Evolutionary conservation across 495 filamentous ascomycete species (phyloP).

Genomic region (Astrocystis sublimbata): DNA sequence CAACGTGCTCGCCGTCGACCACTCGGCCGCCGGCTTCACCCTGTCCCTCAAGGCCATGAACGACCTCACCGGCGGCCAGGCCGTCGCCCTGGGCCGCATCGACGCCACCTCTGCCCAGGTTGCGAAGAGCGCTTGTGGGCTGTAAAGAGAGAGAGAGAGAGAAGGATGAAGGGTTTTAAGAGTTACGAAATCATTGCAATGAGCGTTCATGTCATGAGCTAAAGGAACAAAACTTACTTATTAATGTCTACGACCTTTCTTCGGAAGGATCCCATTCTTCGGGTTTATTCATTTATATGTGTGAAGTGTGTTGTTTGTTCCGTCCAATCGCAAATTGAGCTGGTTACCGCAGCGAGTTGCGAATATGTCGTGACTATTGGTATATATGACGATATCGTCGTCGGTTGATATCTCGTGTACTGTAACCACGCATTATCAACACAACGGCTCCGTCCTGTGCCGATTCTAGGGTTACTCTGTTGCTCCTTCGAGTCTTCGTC

Average conservation of each 20-base stretch:
- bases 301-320: background rate
- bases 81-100: conserved; percentile 56
- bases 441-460: too few relatives aligned
- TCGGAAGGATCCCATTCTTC: too few relatives aligned
- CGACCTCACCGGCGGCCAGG: conserved; percentile 60
- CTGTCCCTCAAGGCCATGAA: conserved; percentile 67
- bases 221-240: background rate
- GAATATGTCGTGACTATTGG: background rate
- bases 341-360: background rate
- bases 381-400: background rate
- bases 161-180: background rate
- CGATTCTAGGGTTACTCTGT: too few relatives aligned
- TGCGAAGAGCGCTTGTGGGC: conserved; percentile 42
- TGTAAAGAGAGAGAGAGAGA: conserved; percentile 14
- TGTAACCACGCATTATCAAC: background rate
- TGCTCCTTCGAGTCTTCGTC: too few relatives aligned
- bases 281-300: too few relatives aligned
- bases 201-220: background rate
- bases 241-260: conserved; percentile 1
- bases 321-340: background rate
- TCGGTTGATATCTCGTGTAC: background rate
- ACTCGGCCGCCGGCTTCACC: conserved; percentile 61
- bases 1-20: conserved; percentile 68
- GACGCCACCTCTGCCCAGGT: conserved; percentile 52
- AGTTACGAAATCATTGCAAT: background rate